Base-by-base conservation (phyloP, 2,329 filamentous ascomycete species). In the Hyphodiscus sp. region DNA sequence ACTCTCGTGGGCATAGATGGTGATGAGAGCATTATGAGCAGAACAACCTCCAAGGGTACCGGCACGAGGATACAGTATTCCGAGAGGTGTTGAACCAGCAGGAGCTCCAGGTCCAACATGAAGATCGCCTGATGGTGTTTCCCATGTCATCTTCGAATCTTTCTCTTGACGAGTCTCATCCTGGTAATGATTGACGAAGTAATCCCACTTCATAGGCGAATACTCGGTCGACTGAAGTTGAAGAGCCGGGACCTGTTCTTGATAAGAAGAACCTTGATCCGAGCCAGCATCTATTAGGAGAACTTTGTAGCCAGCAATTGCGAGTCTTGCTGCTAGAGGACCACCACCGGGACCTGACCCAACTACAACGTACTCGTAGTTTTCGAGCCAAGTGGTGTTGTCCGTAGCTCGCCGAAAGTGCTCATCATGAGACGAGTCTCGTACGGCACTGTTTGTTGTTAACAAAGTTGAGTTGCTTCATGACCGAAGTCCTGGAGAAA, bases 321-420 rank as follows among this genome's bases (percentile, higher is more conserved):
- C 78, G 44, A 81, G 71, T 51, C 76, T 70, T 45, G 74, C 72
- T 23, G 77, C 76, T 4, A 79, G 61, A 30, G 77, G 75, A 44
- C 72, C 76, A 51, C 77, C 77, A 30, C 77, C 77, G 23, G 76
- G 68, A 15, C 77, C 77, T 20, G 74, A 77, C 8, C 78, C 78
- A 18, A 80, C 75, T 15, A 81, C 70, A n/a, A 80, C 70, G 66
- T 79, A 80, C 51, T 80, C 78, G 67, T 80, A 80, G 19, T 53
- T 49, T 16, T 20, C 20, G 18, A 46, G 44, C 20, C 23, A 26
- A 26, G 23, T 26, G 23, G 23, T 26, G 23, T 26, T 26, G 8
- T n/a, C n/a, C n/a, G 23, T 3, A 26, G 23, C 23, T 26, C 23
- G 23, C 23, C 23, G 23, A 8, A 8, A 26, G 23, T 26, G 23